Percentiles rank a stretch among this genome's conserved stretches.
Evolutionary conservation across 495 filamentous ascomycete genomes (phyloP).

Genomic region (Neurospora intermedia): DNA sequence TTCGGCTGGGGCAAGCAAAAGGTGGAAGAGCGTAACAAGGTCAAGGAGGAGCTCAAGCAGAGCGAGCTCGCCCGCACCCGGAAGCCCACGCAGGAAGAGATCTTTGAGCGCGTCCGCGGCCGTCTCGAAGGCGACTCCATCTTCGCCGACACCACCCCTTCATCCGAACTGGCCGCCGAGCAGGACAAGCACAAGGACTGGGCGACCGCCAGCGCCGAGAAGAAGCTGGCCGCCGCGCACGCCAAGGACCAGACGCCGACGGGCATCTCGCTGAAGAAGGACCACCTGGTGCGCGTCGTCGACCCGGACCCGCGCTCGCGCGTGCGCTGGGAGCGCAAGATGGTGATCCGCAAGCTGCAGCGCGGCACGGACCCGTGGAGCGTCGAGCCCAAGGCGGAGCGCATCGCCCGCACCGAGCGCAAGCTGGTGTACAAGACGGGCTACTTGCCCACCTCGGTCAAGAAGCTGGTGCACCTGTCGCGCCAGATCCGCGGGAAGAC

Average conservation of each 20-base stretch:
- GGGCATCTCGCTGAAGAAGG: slow-evolving; percentile 22
- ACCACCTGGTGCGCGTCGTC: slow-evolving; percentile 43
- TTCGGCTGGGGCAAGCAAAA: neutral
- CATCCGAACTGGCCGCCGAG: slow-evolving; percentile 13
- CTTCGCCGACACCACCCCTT: slow-evolving; percentile 27
- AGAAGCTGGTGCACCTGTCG: slow-evolving; percentile 78
- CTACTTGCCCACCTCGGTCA: slow-evolving; percentile 65
- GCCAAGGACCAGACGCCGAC: neutral
- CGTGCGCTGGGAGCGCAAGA: slow-evolving; percentile 68
- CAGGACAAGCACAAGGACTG: slow-evolving; percentile 9
- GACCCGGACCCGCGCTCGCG: slow-evolving; percentile 60
- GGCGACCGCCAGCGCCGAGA: neutral
- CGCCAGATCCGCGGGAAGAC: slow-evolving; percentile 85
- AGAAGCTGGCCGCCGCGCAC: neutral
- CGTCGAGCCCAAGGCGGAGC: slow-evolving; percentile 49
- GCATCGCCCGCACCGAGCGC: slow-evolving; percentile 65
- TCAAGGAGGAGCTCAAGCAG: slow-evolving; percentile 4
- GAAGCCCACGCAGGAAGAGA: slow-evolving; percentile 5
- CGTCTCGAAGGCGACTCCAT: slow-evolving; percentile 41
- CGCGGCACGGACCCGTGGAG: slow-evolving; percentile 39
- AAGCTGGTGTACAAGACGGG: slow-evolving; percentile 51
- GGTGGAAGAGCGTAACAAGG: neutral
- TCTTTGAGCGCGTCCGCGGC: slow-evolving; percentile 17
- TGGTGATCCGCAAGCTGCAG: slow-evolving; percentile 61
- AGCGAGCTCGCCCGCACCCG: slow-evolving; percentile 16